Conservation (phyloP, 208 protist genomes). For the Phytomonas sp. region DNA sequence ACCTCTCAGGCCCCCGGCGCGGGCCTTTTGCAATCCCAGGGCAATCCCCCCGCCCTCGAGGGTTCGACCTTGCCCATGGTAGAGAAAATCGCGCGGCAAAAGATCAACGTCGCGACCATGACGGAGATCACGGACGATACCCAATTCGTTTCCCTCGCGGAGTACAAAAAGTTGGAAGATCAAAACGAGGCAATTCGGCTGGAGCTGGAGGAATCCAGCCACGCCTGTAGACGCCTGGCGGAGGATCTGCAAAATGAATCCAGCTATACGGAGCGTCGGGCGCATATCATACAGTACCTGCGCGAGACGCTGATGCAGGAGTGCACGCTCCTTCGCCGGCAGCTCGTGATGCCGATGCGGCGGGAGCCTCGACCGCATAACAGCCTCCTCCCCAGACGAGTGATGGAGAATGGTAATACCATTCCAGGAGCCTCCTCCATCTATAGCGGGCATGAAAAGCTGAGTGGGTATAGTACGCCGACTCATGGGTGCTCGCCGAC, state of each 20-base stretch:
- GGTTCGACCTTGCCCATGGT: not conserved
- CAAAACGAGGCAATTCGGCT: conserved; percentile 32
- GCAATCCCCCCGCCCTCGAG: too few species aligned
- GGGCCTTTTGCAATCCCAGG: not conserved
- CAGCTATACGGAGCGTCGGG: conserved; percentile 43
- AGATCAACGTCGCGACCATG: conserved; percentile 44
- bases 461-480: not conserved
- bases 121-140: conserved; percentile 66
- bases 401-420: not conserved
- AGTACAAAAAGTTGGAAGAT: conserved; percentile 35
- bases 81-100: conserved; percentile 26
- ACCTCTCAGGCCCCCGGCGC: not conserved
- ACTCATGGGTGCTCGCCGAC: not conserved
- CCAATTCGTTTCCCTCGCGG: conserved; percentile 32
- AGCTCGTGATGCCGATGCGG: conserved; percentile 46
- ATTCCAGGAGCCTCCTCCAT: not conserved
- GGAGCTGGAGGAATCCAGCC: conserved; percentile 42
- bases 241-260: conserved; percentile 48
- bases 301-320: conserved; percentile 75
- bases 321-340: conserved; percentile 67
- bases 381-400: not conserved
- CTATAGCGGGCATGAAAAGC: not conserved
- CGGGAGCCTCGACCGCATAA: conserved; percentile 21
- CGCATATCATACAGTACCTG: conserved; percentile 67
- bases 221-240: conserved; percentile 20